Conservation (phyloP, 306 rosid genomes). For the Gastrolobium villosum region DNA sequence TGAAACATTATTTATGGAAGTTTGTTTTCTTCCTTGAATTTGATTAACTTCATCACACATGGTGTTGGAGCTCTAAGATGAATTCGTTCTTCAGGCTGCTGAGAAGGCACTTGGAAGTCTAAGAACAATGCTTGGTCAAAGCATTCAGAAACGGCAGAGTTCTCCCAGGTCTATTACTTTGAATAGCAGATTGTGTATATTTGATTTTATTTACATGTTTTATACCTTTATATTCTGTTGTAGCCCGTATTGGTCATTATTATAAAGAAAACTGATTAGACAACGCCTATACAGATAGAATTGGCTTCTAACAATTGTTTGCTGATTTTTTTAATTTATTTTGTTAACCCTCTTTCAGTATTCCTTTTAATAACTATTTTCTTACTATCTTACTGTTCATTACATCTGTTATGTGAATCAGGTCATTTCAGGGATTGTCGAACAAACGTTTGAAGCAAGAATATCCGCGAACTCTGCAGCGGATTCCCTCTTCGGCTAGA, state of each 20-base stretch:
- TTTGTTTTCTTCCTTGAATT: constrained; percentile 35
- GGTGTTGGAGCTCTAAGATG: constrained; percentile 40
- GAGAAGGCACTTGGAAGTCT: constrained; percentile 91
- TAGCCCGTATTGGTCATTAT: constrained; percentile 17
- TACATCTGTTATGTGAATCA: constrained; percentile 46
- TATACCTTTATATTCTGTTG: constrained; percentile 14
- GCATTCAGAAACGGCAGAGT: constrained; percentile 66
- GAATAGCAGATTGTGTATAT: constrained; percentile 23
- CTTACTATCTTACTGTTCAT: neutral
- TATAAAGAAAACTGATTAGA: neutral
- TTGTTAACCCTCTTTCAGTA: neutral
- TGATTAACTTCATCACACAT: constrained; percentile 38
- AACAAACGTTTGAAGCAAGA: constrained; percentile 90
- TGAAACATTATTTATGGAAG: constrained; percentile 20
- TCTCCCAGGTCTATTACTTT: constrained; percentile 79
- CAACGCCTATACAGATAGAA: constrained; percentile 10
- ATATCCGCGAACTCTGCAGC: constrained; percentile 73
- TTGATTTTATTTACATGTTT: constrained; percentile 8
- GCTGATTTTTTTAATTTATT: neutral
- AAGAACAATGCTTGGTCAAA: constrained; percentile 67
- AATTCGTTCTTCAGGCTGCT: constrained; percentile 72
- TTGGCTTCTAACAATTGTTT: constrained; percentile 15
- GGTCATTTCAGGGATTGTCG: constrained; percentile 72
- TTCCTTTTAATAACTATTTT: constrained; percentile 9
- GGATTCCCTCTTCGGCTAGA: constrained; percentile 80